phyloP scores from a whole-genome alignment of 1,139 yeast species.

The Protomyces lactucae-debilis region DNA sequence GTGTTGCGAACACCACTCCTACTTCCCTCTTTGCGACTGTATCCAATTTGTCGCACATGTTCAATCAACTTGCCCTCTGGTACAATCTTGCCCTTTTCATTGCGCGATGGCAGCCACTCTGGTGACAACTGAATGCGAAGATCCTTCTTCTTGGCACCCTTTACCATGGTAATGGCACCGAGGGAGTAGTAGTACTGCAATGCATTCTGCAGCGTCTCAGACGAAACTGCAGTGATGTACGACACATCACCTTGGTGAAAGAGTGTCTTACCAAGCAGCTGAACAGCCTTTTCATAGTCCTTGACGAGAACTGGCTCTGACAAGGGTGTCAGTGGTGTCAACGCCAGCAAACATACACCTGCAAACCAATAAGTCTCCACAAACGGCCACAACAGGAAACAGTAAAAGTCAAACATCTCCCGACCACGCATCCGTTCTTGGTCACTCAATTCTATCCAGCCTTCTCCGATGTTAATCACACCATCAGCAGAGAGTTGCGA shows the following conservation, averaged over 20 bases:
- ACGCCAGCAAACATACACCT: conserved; percentile 40
- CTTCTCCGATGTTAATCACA: conserved; percentile 35
- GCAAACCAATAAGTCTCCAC: conserved; percentile 47
- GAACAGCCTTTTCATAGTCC: conserved; percentile 40
- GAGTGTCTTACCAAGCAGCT: conserved; percentile 44
- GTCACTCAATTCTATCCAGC: conserved; percentile 36
- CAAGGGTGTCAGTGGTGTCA: conserved; percentile 37
- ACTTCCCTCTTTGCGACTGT: conserved; percentile 33
- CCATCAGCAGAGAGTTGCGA: conserved; percentile 37
- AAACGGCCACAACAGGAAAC: conserved; percentile 46
- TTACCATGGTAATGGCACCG: conserved; percentile 38
- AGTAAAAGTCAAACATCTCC: conserved; percentile 44
- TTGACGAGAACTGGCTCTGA: conserved; percentile 36
- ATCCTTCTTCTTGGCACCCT: conserved; percentile 31
- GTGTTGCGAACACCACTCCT: background rate
- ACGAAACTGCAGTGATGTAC: conserved; percentile 45
- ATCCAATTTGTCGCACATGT: conserved; percentile 32
- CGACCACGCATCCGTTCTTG: conserved; percentile 39
- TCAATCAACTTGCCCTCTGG: conserved; percentile 33
- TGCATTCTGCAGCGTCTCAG: conserved; percentile 43
- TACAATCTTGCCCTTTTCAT: conserved; percentile 17
- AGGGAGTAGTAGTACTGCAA: conserved; percentile 39
- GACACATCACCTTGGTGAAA: conserved; percentile 44
- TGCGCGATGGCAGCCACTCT: conserved; percentile 34
- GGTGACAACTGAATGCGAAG: conserved; percentile 31